Evolutionary conservation across 352 stramenopile genomes (phyloP).

Genomic region (Globisporangium irregulare): DNA sequence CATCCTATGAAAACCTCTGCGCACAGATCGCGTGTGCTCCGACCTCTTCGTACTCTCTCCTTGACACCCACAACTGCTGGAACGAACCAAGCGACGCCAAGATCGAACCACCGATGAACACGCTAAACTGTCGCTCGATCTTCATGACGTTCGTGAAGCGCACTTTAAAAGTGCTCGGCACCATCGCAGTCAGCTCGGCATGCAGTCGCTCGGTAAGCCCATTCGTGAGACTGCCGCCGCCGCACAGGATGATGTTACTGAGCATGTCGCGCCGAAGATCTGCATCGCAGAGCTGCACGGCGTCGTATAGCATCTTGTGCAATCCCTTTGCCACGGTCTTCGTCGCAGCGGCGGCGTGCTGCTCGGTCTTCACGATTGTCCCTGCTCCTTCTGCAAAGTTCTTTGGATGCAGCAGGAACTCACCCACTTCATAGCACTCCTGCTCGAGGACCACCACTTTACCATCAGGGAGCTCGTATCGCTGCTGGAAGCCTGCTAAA

Average conservation of each 20-base stretch:
- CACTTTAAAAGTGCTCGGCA: slow-evolving; percentile 84
- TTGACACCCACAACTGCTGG: slow-evolving; percentile 87
- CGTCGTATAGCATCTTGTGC: slow-evolving; percentile 80
- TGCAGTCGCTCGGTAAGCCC: slow-evolving; percentile 83
- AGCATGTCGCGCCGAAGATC: slow-evolving; percentile 84
- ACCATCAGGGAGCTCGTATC: slow-evolving; percentile 83
- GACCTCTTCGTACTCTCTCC: slow-evolving; percentile 80
- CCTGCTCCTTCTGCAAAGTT: slow-evolving; percentile 35
- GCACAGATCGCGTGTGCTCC: slow-evolving; percentile 63
- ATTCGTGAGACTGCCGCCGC: slow-evolving; percentile 66
- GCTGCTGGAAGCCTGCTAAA: slow-evolving; percentile 22
- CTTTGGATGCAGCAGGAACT: slow-evolving; percentile 73
- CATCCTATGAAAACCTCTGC: slow-evolving; percentile 54
- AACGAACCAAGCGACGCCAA: slow-evolving; percentile 85
- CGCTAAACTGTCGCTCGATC: slow-evolving; percentile 84
- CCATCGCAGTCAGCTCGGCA: slow-evolving; percentile 67
- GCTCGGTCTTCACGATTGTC: slow-evolving; percentile 43
- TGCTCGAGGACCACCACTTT: slow-evolving; percentile 56
- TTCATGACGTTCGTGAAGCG: slow-evolving; percentile 82
- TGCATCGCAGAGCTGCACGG: slow-evolving; percentile 77
- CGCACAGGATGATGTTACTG: slow-evolving; percentile 86
- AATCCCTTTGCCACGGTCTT: slow-evolving; percentile 64
- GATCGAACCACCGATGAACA: slow-evolving; percentile 87
- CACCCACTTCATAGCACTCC: slow-evolving; percentile 69
- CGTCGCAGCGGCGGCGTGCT: slow-evolving; percentile 37